Evolutionary conservation across 2,329 filamentous ascomycete genomes (phyloP).

Genomic region (Fusarium sp.): DNA sequence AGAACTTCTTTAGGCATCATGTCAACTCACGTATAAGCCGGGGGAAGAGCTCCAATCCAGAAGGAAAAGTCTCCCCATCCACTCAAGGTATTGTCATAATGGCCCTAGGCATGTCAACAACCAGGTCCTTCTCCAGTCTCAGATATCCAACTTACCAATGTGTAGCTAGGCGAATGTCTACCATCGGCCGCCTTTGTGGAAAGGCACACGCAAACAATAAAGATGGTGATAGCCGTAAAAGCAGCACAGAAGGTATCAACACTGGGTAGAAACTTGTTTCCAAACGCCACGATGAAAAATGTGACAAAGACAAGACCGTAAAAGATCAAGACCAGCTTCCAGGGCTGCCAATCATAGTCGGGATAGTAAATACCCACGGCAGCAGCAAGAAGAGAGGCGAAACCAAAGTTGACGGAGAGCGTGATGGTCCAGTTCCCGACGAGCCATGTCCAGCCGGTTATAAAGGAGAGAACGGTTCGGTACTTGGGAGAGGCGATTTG

Average conservation of each 20-base stretch:
- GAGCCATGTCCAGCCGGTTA: conserved; percentile 79
- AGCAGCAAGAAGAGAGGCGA: conserved; percentile 73
- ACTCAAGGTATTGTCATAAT: conserved; percentile 74
- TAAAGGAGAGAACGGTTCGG: conserved; percentile 73
- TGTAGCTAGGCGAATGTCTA: conserved; percentile 64
- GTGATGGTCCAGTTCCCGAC: conserved; percentile 78
- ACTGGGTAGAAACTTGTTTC: conserved; percentile 65
- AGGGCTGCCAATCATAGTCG: conserved; percentile 66
- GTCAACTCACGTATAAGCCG: conserved; percentile 46
- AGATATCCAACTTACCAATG: conserved; percentile 22
- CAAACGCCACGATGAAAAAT: conserved; percentile 74
- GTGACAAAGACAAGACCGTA: conserved; percentile 71
- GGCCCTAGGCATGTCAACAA: conserved; percentile 57
- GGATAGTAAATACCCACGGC: conserved; percentile 72
- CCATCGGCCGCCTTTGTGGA: conserved; percentile 69
- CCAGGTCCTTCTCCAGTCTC: rapidly evolving
- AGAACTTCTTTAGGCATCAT: rapidly evolving
- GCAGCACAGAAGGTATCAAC: conserved; percentile 80
- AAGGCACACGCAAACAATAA: conserved; percentile 64
- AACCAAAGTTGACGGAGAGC: conserved; percentile 75
- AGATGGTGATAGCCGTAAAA: conserved; percentile 74
- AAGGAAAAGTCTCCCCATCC: conserved; percentile 75
- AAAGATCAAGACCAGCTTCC: conserved; percentile 81
- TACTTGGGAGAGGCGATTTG: conserved; percentile 68
- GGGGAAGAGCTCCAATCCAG: conserved; percentile 62